Conservation (phyloP, 208 protist genomes). For the Trypanosoma rangeli region DNA sequence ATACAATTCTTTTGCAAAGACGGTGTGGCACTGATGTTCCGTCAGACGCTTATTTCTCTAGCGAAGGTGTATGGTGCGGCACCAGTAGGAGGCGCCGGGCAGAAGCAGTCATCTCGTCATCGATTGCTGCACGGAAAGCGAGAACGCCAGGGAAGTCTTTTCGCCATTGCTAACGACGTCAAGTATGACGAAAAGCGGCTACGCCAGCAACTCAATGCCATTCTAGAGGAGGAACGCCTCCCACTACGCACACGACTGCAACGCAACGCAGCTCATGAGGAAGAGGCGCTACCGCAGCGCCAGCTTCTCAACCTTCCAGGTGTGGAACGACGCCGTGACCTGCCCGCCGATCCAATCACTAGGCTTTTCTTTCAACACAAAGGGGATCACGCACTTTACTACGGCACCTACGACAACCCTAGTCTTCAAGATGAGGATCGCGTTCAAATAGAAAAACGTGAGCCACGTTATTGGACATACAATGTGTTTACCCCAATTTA, state of each 20-base stretch:
- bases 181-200: conserved; percentile 60
- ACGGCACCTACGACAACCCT: conserved; percentile 84
- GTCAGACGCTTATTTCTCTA: conserved; percentile 18
- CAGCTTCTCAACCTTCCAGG: conserved; percentile 78
- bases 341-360: conserved; percentile 90
- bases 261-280: conserved; percentile 9
- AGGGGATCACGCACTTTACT: conserved; percentile 90
- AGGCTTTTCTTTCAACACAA: conserved; percentile 93
- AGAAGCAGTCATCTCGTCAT: conserved; percentile 21
- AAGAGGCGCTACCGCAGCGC: conserved; percentile 40
- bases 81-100: conserved; percentile 14
- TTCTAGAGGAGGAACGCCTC: conserved; percentile 74
- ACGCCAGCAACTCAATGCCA: conserved; percentile 74
- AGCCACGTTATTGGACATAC: conserved; percentile 65
- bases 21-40: conserved; percentile 18
- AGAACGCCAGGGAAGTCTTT: conserved; percentile 73
- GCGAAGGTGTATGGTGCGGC: conserved; percentile 73
- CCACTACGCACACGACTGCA: conserved; percentile 29
- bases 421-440: conserved; percentile 78
- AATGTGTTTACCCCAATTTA: conserved; percentile 84
- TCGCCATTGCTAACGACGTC: conserved; percentile 73
- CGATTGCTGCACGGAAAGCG: conserved; percentile 46
- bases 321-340: conserved; percentile 77
- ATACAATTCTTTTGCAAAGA: neutral
- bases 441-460: conserved; percentile 82